phyloP scores from a whole-genome alignment of 2,329 filamentous ascomycete genomes.

The Ophiosphaerella narmari region DNA sequence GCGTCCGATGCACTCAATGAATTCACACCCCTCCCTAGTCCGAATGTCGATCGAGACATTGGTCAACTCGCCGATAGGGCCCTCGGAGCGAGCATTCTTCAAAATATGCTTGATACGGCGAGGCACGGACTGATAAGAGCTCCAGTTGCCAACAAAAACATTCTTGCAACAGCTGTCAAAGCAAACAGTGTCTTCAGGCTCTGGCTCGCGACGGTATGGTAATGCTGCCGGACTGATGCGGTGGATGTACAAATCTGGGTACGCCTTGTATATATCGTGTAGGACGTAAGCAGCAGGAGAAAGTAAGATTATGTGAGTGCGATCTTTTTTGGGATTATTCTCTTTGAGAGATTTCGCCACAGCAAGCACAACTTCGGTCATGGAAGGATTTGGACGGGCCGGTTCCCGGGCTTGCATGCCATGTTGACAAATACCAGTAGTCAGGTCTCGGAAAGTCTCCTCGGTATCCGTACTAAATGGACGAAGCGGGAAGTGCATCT shows the following conservation, averaged over 20 bases:
- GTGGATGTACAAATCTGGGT: conserved; percentile 29
- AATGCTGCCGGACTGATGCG: conserved; percentile 34
- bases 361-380: conserved; percentile 31
- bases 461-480: conserved; percentile 16
- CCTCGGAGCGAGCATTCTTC: conserved; percentile 28
- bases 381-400: conserved; percentile 34
- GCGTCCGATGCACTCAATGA: conserved; percentile 22
- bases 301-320: conserved; percentile 34
- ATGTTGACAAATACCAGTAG: conserved; percentile 17
- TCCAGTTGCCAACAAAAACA: conserved; percentile 31
- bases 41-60: conserved; percentile 27
- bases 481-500: conserved; percentile 28
- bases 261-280: conserved; percentile 26
- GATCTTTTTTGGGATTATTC: conserved; percentile 14
- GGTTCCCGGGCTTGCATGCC: conserved; percentile 33
- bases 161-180: conserved; percentile 29
- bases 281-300: conserved; percentile 28
- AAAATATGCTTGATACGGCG: conserved; percentile 31
- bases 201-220: conserved; percentile 21
- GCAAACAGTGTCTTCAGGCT: conserved; percentile 18
- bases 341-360: conserved; percentile 27
- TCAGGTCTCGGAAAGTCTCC: conserved; percentile 22
- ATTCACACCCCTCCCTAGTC: conserved; percentile 29
- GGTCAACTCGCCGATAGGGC: conserved; percentile 26
- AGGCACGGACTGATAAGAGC: conserved; percentile 26